These are phyloP conservation scores for Colletotrichum horii DNA, from an alignment of 2,329 filamentous ascomycete genomes.

Conservation along the genomic window DNA sequence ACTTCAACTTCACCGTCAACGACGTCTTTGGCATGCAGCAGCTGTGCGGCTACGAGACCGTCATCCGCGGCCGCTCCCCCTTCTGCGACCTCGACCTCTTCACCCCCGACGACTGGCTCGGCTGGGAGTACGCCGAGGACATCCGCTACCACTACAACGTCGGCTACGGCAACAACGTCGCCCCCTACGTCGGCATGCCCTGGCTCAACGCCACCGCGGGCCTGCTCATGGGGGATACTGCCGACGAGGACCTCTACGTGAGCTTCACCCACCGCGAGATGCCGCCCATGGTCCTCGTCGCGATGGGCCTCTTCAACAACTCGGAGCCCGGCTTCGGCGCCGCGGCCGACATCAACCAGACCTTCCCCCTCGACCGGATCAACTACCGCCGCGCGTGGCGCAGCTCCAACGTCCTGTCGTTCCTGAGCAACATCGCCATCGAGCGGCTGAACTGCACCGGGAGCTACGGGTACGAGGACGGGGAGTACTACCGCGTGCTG, in stretches of 20 bases:
- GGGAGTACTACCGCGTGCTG: conserved; percentile 53
- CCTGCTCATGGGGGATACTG: conserved; percentile 46
- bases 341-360: conserved; percentile 59
- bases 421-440: conserved; percentile 69
- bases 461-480: conserved; percentile 59
- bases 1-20: conserved; percentile 66
- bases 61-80: conserved; percentile 64
- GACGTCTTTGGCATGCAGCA: conserved; percentile 72
- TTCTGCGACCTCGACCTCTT: conserved; percentile 68
- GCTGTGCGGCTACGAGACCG: conserved; percentile 69
- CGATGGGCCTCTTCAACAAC: conserved; percentile 74
- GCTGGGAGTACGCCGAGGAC: conserved; percentile 69
- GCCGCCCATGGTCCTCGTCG: conserved; percentile 69
- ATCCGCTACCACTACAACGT: conserved; percentile 69
- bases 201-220: conserved; percentile 69
- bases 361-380: conserved; percentile 67
- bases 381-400: conserved; percentile 70
- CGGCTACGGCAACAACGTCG: conserved; percentile 65
- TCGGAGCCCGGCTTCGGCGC: conserved; percentile 52
- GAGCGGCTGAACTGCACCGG: conserved; percentile 67
- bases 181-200: conserved; percentile 65
- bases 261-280: conserved; percentile 74
- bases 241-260: conserved; percentile 64
- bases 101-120: conserved; percentile 67
- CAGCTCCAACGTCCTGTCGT: conserved; percentile 67